A percentile compares a stretch with the other conserved stretches of the same genome.
phyloP scores from a whole-genome alignment of 192 early-diverging fungal species.

The Coemansia sp. region DNA sequence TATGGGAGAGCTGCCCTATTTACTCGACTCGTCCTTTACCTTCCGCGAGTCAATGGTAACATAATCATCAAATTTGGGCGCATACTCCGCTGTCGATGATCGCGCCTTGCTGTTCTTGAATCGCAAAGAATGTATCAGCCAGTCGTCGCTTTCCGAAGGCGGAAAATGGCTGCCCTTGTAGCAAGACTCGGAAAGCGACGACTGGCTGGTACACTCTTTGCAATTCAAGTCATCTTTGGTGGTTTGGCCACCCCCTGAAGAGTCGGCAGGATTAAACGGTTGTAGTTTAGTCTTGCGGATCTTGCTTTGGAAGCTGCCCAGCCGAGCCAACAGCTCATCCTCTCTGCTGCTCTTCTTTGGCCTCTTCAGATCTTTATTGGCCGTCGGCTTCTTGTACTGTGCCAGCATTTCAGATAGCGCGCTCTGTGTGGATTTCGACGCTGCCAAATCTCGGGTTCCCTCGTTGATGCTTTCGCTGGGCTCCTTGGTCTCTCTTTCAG shows the following conservation, averaged over 20 bases:
- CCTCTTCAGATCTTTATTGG: constrained; percentile 4
- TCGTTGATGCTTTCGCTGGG: not conserved
- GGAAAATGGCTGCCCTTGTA: not conserved
- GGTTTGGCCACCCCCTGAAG: constrained; percentile 22
- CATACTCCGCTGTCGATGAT: constrained; percentile 48
- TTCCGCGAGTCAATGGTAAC: constrained; percentile 67
- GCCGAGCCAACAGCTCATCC: constrained; percentile 55
- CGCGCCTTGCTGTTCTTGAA: constrained; percentile 73
- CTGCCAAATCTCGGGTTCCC: not conserved
- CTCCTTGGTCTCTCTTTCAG: not conserved
- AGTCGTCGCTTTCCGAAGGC: constrained; percentile 53
- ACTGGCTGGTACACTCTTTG: constrained; percentile 33
- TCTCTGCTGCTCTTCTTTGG: constrained; percentile 38
- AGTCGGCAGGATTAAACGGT: constrained; percentile 10
- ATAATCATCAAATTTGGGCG: constrained; percentile 64
- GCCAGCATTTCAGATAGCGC: constrained; percentile 21
- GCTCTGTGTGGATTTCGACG: not conserved
- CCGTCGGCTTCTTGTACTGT: constrained; percentile 11
- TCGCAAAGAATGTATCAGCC: constrained; percentile 77
- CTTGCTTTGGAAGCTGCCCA: constrained; percentile 36
- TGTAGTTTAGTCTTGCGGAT: constrained; percentile 61
- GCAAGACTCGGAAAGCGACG: constrained; percentile 70
- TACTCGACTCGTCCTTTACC: not conserved
- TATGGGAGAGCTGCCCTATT: not conserved
- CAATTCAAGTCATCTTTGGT: constrained; percentile 61